Base-by-base conservation (phyloP, 129 eudicot species). In the sunflower (Helianthus annuus) region DNA sequence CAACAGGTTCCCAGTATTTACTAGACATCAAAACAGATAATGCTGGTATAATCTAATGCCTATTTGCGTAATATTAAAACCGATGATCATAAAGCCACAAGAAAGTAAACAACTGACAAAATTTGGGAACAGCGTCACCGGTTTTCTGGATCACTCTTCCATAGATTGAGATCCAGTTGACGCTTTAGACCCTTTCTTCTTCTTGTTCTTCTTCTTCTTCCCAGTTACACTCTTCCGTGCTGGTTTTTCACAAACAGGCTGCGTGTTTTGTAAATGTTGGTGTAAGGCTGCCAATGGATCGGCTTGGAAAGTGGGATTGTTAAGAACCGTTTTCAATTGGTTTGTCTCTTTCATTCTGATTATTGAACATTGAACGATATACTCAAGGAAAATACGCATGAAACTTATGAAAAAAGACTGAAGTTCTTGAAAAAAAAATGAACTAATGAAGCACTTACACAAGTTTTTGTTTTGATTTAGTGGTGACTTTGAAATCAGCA, bases 271-370 rank as follows among this genome's bases (percentile, higher is more conserved):
- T 75, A 94, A 68, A 79, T 94, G 97, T 72, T 87, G 89, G 81
- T 87, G 85, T 36, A 94, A 85, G 56, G 97, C 96, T 69, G 82
- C 96, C 70, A 90, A 76, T 40, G 98, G 98, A 71, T 94, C 89
- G 1, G 93, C 83, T 74, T 80, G 86, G 78, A 85, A 94, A 70
- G 61, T 78, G 10, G 96, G 91, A 76, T 90, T 78, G 59, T 70
- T 77, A 66, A 90, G 83, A 62, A 90, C 96, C 2, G 80, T 76
- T 79, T 70, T 85, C 89, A 93, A 38, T 71, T 83, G 90, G 61
- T 81, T 79, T 11, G 81, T 17, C 83, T 94, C 98, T 83, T 84
- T 85, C 85, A 90, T 19, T 76, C 98, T 89, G 84, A 70, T 76
- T 57, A 55, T 62, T 42, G 40, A 39, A 45, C 5, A 16, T 62